Base-by-base conservation (phyloP, 768 basidiomycete species). In the Boletus pseudo-olivaceus region DNA sequence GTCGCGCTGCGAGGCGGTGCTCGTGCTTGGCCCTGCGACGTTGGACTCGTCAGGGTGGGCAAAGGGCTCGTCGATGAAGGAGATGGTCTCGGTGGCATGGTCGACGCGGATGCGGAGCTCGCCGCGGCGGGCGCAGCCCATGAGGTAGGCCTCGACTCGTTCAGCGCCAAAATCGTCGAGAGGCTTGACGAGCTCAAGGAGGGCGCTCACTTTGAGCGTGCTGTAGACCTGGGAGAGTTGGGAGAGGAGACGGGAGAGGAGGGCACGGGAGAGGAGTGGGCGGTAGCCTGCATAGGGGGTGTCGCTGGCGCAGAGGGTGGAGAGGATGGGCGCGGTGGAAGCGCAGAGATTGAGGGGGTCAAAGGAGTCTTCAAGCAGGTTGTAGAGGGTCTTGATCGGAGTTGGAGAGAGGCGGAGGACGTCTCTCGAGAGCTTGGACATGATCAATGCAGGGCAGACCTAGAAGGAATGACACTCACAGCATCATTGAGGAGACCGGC, bases 181-280 rank as follows among this genome's bases (percentile, higher is more conserved):
- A 39, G 96, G 94, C 1, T 82, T 79, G 45, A 90, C 88, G 51
- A 99, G 84, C 19, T 83, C 76, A 42, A 92, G 78, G 41, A 98
- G 78, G 62, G 87, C 85, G 55, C 77, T 75, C 54, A 98, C 82
- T 59, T 84, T 86, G 75, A 98, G 85, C 12, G 88, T 84, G 29
- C 86, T 88, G 73, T 98, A 99, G 14, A 98, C 88, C 70, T 97
- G 89, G 1, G 92, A 87, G 35, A 99, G 85, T 68, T 96, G 92
- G 27, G 86, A 85, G 61, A 98, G 83, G 7, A 98, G 81, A 30
- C 93, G 88, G 4, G 93, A 93, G 58, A 98, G 85, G 17, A 97
- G 81, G 41, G 96, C 95, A 52, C 89, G 90, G 61, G 91, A 87
- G 55, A 98, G 82, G 54, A 94, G 88, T n/a, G 87, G 81, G 20